phyloP scores from a whole-genome alignment of 192 early-diverging fungal genomes.

The Podila minutissima region DNA sequence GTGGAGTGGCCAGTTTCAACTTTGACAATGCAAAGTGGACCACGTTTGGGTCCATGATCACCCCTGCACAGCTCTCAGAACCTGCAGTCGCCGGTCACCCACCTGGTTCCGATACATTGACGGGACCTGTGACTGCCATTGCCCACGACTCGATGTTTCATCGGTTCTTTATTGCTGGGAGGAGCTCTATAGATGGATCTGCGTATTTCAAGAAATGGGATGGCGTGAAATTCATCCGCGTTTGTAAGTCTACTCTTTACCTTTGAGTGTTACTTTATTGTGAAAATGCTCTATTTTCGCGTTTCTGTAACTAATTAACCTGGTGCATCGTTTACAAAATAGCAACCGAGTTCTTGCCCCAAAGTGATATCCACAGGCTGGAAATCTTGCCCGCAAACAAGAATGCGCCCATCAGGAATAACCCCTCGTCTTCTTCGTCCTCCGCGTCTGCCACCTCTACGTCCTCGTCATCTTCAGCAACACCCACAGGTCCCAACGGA shows the following conservation, averaged over 20 bases:
- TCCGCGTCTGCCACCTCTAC: not conserved
- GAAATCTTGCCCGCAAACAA: constrained; percentile 32
- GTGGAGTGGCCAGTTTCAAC: constrained; percentile 60
- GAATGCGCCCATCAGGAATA: constrained; percentile 10
- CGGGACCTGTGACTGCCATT: constrained; percentile 62
- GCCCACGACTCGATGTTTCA: constrained; percentile 39
- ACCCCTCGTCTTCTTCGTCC: not conserved
- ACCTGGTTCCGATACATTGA: constrained; percentile 49
- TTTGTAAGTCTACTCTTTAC: constrained; percentile 16
- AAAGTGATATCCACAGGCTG: constrained; percentile 18
- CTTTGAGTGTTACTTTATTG: too few relatives aligned
- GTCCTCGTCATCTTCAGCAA: not conserved
- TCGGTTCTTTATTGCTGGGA: constrained; percentile 49
- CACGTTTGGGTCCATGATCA: constrained; percentile 41
- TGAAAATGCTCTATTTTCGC: too few relatives aligned
- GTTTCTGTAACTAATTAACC: too few relatives aligned
- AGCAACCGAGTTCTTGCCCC: constrained; percentile 33
- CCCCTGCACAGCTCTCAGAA: not conserved
- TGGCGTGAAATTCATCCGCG: constrained; percentile 50
- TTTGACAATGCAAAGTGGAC: constrained; percentile 59
- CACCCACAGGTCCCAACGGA: not conserved
- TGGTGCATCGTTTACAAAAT: not conserved
- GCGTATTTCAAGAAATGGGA: constrained; percentile 66
- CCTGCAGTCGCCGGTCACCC: not conserved
- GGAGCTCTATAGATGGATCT: constrained; percentile 22